Conservation (phyloP, 2,329 filamentous ascomycete species). For the Penicillium sp. region DNA sequence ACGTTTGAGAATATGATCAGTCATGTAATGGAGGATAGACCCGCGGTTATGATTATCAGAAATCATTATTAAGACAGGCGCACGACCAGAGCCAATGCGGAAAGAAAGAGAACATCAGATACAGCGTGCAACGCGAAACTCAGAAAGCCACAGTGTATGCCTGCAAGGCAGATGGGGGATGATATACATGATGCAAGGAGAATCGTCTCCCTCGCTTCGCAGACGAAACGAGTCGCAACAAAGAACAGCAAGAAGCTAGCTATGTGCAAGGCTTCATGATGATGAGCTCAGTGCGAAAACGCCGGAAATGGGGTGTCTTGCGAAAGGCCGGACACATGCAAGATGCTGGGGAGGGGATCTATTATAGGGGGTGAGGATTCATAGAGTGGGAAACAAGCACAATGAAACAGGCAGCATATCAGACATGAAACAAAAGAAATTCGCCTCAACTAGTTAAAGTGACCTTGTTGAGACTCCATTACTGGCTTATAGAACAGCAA, state of each 20-base stretch:
- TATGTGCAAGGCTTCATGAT: slow-evolving; percentile 22
- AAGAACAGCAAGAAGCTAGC: slow-evolving; percentile 20
- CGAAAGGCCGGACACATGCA: slow-evolving; percentile 20
- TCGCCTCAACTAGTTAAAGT: background rate
- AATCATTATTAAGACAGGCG: slow-evolving; percentile 23
- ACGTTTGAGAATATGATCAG: background rate
- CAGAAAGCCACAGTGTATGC: background rate
- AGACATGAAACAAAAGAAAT: slow-evolving; percentile 20
- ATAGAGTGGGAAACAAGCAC: slow-evolving; percentile 5
- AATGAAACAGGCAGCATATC: slow-evolving; percentile 15
- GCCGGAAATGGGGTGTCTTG: slow-evolving; percentile 11
- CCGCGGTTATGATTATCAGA: slow-evolving; percentile 6
- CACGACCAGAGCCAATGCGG: slow-evolving; percentile 9
- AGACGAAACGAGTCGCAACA: slow-evolving; percentile 14
- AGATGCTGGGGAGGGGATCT: slow-evolving; percentile 20
- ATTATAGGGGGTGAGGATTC: slow-evolving; percentile 13
- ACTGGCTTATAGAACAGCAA: background rate
- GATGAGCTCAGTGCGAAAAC: slow-evolving; percentile 17
- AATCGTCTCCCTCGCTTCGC: slow-evolving; percentile 17
- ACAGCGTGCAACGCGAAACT: background rate
- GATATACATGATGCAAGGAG: slow-evolving; percentile 27
- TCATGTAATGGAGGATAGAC: background rate
- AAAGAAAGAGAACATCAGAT: slow-evolving; percentile 3
- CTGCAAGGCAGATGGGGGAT: slow-evolving; percentile 4
- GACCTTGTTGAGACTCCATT: background rate